Evolutionary conservation across 495 filamentous ascomycete species (phyloP), one percentile per base, ranked within the genome.

Genomic region (Jackrogersella minutella): DNA sequence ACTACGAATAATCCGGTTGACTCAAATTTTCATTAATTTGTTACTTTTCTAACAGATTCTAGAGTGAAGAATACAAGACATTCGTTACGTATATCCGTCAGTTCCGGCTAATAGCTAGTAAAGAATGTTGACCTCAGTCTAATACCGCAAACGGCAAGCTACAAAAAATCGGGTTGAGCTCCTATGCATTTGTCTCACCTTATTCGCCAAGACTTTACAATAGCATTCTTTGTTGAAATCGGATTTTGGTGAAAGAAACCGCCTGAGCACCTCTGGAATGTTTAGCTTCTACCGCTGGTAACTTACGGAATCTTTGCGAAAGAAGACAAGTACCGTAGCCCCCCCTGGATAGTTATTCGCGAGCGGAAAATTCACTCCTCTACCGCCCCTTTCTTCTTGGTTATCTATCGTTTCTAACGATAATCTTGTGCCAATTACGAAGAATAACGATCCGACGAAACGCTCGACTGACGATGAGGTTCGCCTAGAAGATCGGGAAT

Each of bases 181-280:
- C 31, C 66, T 16, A 26, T 50, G 53, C 43, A 34, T 60, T 47
- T 74, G 72, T 73, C 67, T 71, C 58, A 73, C 36, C 58, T 54
- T 17, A 0, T 30, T 31, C 31, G 33, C 44, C 36, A 37, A 54
- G 26, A 17, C 10, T n/a, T 30, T 26, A 66, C 52, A 70, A 66
- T 70, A 2, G 63, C 57, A 64, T 71, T 74, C 72, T 74, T 74
- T 73, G 70, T 74, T 62, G 55, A 64, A 70, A 60, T 51, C 56
- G 69, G 55, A 46, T 63, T 52, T 22, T 57, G 31, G 50, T 63
- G 47, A 70, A 65, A 66, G 62, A 61, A 64, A 47, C 9, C 47
- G 21, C 14, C 40, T 49, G n/a, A 10, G 6, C 39, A 49, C 19
- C 62, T 71, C 51, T 67, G 67, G 72, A 73, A 72, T 70, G 61